Base-by-base conservation (phyloP, 352 stramenopile genomes). In the Globisporangium canariense region DNA sequence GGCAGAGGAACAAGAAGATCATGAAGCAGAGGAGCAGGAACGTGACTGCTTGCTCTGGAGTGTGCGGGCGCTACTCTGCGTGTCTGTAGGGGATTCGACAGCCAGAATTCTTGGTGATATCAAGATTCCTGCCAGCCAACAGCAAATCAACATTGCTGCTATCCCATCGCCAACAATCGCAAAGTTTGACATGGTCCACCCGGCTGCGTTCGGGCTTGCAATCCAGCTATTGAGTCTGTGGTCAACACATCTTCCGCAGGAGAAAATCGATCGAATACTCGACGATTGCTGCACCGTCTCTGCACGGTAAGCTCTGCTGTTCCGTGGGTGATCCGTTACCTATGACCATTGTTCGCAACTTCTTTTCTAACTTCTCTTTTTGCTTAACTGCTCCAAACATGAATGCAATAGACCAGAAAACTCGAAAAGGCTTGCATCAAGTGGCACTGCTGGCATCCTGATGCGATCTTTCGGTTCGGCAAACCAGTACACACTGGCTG, bases 141-240 rank as follows among this genome's bases (percentile, higher is more conserved):
- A 56, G 28, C 50, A 56, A 56, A 40, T 10, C 59, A 28, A 4
- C 60, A 22, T 11, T 45, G 8, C 4, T 56, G 28, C 28, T 56
- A 18, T 36, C 25, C 32, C 32, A 14, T n/a, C 47, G 18, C 11
- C 32, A 40, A 34, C 32, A 18, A 18, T 25, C 28, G 1, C 18
- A 5, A 58, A 8, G 7, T 16, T 46, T 20, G 62, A 25, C 1
- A 58, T 80, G 18, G 56, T 64, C 13, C 63, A 73, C 30, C 65
- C 73, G 3, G 50, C 62, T 25, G 59, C 72, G 7, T 69, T 78
- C 57, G 65, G 38, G 6, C 20, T 76, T 47, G 73, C 58, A 8
- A 53, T 78, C 25, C 73, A 80, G 47, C 34, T 80, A 11, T 56
- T 76, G 52, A 72, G 65, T 62, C 36, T 73, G 13, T 70, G 61